These are phyloP conservation scores for Petunia secreta DNA, from an alignment of 257 asterid species.

Conservation along the genomic window DNA sequence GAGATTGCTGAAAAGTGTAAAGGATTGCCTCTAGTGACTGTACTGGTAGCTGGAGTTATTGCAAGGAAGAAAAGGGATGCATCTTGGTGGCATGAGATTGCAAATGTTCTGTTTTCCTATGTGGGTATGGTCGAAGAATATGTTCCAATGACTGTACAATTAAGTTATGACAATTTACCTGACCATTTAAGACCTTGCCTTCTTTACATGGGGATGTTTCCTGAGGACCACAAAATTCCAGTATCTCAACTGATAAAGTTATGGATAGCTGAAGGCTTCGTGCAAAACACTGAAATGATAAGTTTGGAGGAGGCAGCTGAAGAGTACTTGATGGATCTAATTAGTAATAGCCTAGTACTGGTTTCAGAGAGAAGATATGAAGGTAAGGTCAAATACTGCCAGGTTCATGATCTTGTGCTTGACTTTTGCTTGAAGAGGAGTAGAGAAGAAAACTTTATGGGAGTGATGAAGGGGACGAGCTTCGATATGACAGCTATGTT, in stretches of 20 bases:
- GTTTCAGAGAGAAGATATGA: background rate
- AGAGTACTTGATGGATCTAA: background rate
- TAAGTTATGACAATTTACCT: background rate
- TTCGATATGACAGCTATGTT: too few species aligned
- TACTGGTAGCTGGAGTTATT: background rate
- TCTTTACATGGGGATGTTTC: background rate
- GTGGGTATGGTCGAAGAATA: background rate
- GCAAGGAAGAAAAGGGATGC: background rate
- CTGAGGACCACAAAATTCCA: background rate
- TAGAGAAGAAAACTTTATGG: background rate
- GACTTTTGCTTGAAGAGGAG: conserved; percentile 15
- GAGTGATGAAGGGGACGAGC: too few species aligned
- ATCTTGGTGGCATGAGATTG: background rate
- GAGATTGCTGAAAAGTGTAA: background rate
- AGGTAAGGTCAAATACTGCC: background rate
- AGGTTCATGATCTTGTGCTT: conserved; percentile 10
- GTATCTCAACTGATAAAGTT: background rate
- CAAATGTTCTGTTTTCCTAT: background rate
- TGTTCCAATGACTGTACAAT: background rate
- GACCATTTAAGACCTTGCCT: background rate
- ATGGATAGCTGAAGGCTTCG: conserved; percentile 18
- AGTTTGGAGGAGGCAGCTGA: background rate
- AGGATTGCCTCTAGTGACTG: background rate
- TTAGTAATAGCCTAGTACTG: background rate
- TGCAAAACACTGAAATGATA: background rate